A percentile compares a stretch with the other conserved stretches of the same genome.
These are phyloP conservation scores for Aspergillus affinis DNA, from an alignment of 495 filamentous ascomycete species.

Conservation along the genomic window DNA sequence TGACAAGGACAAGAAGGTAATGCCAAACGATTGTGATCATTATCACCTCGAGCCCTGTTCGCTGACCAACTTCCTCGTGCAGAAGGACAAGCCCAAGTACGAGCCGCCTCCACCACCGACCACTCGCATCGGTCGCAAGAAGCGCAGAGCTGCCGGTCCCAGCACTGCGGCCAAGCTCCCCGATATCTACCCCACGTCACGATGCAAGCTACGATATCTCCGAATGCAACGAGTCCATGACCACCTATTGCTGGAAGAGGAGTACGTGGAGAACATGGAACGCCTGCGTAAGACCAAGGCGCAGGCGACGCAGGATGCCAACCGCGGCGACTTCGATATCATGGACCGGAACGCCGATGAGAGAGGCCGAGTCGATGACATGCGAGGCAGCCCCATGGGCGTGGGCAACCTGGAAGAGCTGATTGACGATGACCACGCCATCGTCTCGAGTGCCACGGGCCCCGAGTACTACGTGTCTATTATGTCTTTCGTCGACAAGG, in stretches of 20 bases:
- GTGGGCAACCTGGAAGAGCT: slow-evolving; percentile 97
- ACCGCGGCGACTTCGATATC: slow-evolving; percentile 42
- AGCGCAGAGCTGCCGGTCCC: slow-evolving; percentile 88
- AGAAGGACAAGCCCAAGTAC: slow-evolving; percentile 99
- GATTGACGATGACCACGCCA: slow-evolving; percentile 99
- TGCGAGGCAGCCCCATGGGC: slow-evolving; percentile 98
- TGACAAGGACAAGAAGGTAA: slow-evolving; percentile 94
- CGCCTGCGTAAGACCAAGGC: slow-evolving; percentile 88
- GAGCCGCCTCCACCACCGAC: slow-evolving; percentile 96
- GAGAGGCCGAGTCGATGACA: slow-evolving; percentile 93
- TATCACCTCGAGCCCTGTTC: too few species aligned
- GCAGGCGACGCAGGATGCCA: slow-evolving; percentile 62
- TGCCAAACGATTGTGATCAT: slow-evolving; percentile 10
- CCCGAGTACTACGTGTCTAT: slow-evolving; percentile 99
- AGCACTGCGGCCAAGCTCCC: slow-evolving; percentile 94
- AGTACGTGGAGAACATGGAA: slow-evolving; percentile 99
- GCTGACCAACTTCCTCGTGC: slow-evolving; percentile 22
- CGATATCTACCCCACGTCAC: slow-evolving; percentile 86
- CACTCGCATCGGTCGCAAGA: slow-evolving; percentile 96
- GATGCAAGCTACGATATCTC: slow-evolving; percentile 94
- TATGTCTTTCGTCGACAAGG: slow-evolving; percentile 99
- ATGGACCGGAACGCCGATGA: slow-evolving; percentile 86
- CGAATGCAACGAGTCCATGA: slow-evolving; percentile 99
- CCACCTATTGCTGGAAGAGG: slow-evolving; percentile 93
- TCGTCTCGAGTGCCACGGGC: slow-evolving; percentile 94